Percentiles rank a stretch among this genome's conserved stretches.
These are phyloP conservation scores for Calonectria pseudoturangicola DNA, from an alignment of 2,329 filamentous ascomycete species.

Conservation along the genomic window DNA sequence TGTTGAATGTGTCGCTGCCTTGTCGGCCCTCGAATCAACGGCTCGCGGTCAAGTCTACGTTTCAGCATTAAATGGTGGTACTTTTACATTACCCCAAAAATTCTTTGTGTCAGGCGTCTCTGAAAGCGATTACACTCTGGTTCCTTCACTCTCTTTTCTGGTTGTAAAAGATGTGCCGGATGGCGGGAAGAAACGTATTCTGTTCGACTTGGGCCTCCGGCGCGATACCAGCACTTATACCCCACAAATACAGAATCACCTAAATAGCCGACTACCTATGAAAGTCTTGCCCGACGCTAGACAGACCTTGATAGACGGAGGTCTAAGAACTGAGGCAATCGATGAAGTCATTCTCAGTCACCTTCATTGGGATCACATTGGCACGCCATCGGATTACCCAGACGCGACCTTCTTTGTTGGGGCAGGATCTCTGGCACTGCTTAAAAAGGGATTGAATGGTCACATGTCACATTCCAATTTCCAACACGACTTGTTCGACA, in stretches of 20 bases:
- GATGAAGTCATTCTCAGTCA: constrained; percentile 68
- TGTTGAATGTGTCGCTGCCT: neutral
- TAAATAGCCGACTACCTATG: neutral
- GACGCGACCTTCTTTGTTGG: constrained; percentile 70
- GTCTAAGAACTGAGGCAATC: constrained; percentile 46
- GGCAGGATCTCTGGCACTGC: constrained; percentile 64
- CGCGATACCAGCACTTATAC: neutral
- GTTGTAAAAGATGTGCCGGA: neutral
- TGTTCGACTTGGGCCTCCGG: constrained; percentile 8
- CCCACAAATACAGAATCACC: neutral
- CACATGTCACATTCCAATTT: constrained; percentile 1
- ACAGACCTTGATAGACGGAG: neutral
- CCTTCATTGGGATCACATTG: constrained; percentile 75
- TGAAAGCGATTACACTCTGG: neutral
- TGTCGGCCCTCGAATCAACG: neutral
- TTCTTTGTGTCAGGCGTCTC: neutral
- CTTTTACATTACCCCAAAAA: neutral
- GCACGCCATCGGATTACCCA: constrained; percentile 72
- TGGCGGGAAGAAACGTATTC: neutral
- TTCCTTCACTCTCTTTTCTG: constrained; percentile 6
- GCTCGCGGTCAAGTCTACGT: neutral
- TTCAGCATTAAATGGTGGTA: neutral
- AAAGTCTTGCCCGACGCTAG: neutral
- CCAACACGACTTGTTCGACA: constrained; percentile 50
- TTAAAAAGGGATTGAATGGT: constrained; percentile 54